These are phyloP conservation scores for Coemansia sp. DNA, from an alignment of 192 early-diverging fungal genomes.

Conservation along the genomic window DNA sequence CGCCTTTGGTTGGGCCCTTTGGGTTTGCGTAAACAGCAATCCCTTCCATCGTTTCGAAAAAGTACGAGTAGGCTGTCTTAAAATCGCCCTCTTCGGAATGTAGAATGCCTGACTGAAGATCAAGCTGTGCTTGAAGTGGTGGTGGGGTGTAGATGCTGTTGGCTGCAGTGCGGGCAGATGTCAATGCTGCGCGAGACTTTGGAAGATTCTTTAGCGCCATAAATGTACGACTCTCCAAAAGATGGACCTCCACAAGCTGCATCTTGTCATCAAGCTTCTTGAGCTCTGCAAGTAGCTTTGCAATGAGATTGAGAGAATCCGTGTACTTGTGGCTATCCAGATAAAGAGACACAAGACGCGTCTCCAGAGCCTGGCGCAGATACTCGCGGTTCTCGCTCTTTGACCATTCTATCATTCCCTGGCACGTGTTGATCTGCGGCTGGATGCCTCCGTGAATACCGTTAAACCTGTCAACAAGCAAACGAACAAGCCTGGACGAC, in stretches of 20 bases:
- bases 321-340: conserved; percentile 95
- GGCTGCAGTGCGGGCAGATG: conserved; percentile 93
- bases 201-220: conserved; percentile 91
- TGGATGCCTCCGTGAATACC: conserved; percentile 84
- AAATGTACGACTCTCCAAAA: conserved; percentile 92
- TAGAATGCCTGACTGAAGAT: conserved; percentile 96
- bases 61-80: conserved; percentile 98
- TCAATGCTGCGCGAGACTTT: conserved; percentile 93
- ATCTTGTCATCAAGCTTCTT: conserved; percentile 99
- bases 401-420: conserved; percentile 94
- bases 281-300: conserved; percentile 87
- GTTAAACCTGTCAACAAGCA: conserved; percentile 83
- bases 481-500: conserved; percentile 74
- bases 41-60: conserved; percentile 97
- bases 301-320: conserved; percentile 83
- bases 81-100: conserved; percentile 99
- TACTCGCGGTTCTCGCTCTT: conserved; percentile 90
- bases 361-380: conserved; percentile 93
- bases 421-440: conserved; percentile 91
- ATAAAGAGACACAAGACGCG: conserved; percentile 86
- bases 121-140: conserved; percentile 90
- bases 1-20: conserved; percentile 18
- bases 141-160: conserved; percentile 99
- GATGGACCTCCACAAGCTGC: conserved; percentile 94
- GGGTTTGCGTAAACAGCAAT: conserved; percentile 62